Percentiles rank a stretch among this genome's conserved stretches.
Evolutionary conservation across 2,329 filamentous ascomycete species (phyloP).

Genomic region (Fusarium sp.): DNA sequence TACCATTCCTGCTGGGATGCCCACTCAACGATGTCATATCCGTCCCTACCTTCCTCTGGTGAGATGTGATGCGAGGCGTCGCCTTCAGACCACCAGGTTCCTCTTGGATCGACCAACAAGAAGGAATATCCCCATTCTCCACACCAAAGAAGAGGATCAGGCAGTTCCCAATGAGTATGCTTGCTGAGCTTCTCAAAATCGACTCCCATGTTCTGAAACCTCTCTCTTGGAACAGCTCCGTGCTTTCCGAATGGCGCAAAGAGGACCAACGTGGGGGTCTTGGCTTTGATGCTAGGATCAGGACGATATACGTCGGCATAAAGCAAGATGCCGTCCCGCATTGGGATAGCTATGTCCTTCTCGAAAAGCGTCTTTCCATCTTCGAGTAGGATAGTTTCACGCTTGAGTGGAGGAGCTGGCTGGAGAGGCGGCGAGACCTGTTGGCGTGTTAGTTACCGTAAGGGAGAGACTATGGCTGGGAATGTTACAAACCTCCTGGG

Average conservation of each 20-base stretch:
- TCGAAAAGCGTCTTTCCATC: not conserved
- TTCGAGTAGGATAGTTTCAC: not conserved
- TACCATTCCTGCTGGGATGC: not conserved
- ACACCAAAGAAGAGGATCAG: constrained; percentile 6
- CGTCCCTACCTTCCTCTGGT: not conserved
- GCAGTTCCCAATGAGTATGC: constrained; percentile 8
- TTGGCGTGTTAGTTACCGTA: not conserved
- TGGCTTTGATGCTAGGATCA: not conserved
- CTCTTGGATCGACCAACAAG: not conserved
- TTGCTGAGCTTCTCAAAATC: not conserved
- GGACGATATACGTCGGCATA: not conserved
- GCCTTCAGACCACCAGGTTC: not conserved
- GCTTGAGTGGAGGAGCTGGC: not conserved
- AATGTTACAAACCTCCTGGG: not conserved
- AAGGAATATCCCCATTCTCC: constrained; percentile 6
- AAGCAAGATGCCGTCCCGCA: not conserved
- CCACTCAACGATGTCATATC: not conserved
- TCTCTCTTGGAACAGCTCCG: constrained; percentile 6
- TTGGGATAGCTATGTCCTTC: not conserved
- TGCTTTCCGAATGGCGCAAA: constrained; percentile 18
- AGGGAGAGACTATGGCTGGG: not conserved
- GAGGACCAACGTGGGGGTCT: not conserved
- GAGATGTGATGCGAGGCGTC: not conserved
- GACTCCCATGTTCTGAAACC: constrained; percentile 11
- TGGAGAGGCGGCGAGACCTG: not conserved